Base-by-base conservation (phyloP, 2,329 filamentous ascomycete species). In the Madurella fahalii region DNA sequence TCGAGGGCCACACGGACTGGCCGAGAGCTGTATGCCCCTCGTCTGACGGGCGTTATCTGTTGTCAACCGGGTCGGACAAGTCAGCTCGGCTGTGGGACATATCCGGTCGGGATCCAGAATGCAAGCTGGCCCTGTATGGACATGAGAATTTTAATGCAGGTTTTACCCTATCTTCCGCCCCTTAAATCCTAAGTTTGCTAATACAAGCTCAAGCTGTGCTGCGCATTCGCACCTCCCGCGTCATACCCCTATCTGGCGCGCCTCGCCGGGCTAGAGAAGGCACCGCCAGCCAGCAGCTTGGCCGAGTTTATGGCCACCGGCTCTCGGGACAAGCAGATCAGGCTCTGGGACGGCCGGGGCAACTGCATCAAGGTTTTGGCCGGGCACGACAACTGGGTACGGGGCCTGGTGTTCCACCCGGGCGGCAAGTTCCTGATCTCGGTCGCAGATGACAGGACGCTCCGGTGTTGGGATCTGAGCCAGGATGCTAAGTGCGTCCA, bases 361-460 rank as follows among this genome's bases (percentile, higher is more conserved):
- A 89, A 86, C 9, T 83, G 90, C 59, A 84, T 96, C 67, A 92
- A 90, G 69, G 94, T 87, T 0, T 77, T 97, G 1, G 74, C 83
- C 0, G 93, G 92, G 1, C 93, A 96, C 68, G 92, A 96, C 69
- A 96, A 96, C 69, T 97, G 93, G 93, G 84, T 96, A 9, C 84
- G 90, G 34, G 87, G 81, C 1, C 72, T 96, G 5, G 84, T 90
- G 8, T 96, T 96, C 68, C 93, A 96, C 65, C 93, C 93, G 0
- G 88, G 90, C 15, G 93, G 93, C 43, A 94, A 92, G 71, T 96
- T 93, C 65, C 79, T 97, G 1, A 73, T 97, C 4, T 92, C 87
- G 5, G 89, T 88, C 20, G 82, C 87, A 13, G 93, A 96, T 68
- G 93, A 96, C 74, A 95, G 93, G 75, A 92, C 90, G 7, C 79